Percentiles rank a stretch among this genome's conserved stretches.
Conservation (phyloP, 257 asterid genomes). For the Eustoma russellianum region DNA sequence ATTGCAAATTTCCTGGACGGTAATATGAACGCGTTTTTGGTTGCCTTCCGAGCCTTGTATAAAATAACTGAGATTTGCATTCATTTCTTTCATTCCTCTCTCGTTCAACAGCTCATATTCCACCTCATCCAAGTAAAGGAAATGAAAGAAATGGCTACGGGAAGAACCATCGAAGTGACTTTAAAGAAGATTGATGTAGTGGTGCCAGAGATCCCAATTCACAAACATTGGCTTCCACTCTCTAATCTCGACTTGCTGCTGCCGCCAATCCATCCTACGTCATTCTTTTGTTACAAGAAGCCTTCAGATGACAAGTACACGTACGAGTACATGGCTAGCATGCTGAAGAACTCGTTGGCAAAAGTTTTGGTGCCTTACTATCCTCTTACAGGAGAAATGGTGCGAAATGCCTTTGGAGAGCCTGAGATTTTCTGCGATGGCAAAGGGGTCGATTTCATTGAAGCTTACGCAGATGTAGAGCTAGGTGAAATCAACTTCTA, state of each 20-base stretch:
- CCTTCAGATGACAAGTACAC: not conserved
- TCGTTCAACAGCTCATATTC: no score
- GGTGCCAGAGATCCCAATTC: conserved; percentile 38
- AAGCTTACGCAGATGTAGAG: conserved; percentile 39
- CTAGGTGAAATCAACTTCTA: conserved; percentile 33
- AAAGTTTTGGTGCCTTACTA: conserved; percentile 35
- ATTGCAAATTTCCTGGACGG: no score
- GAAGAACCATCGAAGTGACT: conserved; percentile 24
- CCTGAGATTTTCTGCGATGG: conserved; percentile 52
- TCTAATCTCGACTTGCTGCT: conserved; percentile 67
- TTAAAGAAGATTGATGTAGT: conserved; percentile 35
- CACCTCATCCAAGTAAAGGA: not conserved
- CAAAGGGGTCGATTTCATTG: conserved; percentile 45
- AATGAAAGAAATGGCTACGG: conserved; percentile 1
- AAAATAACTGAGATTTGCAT: no score
- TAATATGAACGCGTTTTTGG: no score
- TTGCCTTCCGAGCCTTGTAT: no score
- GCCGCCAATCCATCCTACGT: conserved; percentile 43
- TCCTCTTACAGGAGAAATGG: conserved; percentile 38
- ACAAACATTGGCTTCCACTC: conserved; percentile 45
- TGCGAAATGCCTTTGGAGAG: conserved; percentile 35
- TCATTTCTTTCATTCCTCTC: no score
- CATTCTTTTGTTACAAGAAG: conserved; percentile 43
- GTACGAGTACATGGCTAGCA: conserved; percentile 14
- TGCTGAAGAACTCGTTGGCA: conserved; percentile 42